A percentile compares a stretch with the other conserved stretches of the same genome.
Evolutionary conservation across 2,329 filamentous ascomycete species (phyloP).

Genomic region (Beauveria rudraprayagi): DNA sequence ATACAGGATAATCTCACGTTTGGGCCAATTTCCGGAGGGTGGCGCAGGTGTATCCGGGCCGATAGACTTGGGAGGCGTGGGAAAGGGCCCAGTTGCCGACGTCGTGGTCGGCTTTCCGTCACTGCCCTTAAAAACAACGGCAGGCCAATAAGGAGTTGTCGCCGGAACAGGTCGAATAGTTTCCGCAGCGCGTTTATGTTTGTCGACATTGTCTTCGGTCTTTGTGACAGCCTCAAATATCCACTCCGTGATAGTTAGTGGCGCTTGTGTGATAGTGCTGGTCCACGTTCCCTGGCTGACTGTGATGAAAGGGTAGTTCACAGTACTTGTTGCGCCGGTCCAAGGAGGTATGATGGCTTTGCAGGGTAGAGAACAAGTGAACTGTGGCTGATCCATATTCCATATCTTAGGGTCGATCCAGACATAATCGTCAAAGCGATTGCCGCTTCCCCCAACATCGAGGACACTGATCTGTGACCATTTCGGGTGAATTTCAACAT

Average conservation of each 20-base stretch:
- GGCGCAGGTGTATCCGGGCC: slow-evolving; percentile 13
- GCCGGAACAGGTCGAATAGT: slow-evolving; percentile 15
- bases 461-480: slow-evolving; percentile 22
- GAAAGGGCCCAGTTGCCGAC: slow-evolving; percentile 12
- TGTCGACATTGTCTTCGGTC: slow-evolving; percentile 5
- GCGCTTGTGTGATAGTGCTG: slow-evolving; percentile 21
- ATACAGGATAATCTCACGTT: background rate
- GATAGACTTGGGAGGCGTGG: slow-evolving; percentile 15
- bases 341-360: too few species aligned
- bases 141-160: slow-evolving; percentile 18
- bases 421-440: background rate
- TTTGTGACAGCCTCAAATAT: slow-evolving; percentile 19
- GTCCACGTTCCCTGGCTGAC: slow-evolving; percentile 23
- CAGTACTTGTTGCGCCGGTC: slow-evolving; percentile 7
- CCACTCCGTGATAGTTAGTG: slow-evolving; percentile 20
- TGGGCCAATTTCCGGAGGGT: slow-evolving; percentile 13
- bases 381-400: too few species aligned
- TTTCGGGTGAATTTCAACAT: slow-evolving; percentile 19
- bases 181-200: background rate
- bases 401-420: background rate
- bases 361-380: too few species aligned
- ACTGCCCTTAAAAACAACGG: slow-evolving; percentile 15
- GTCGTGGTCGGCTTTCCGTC: slow-evolving; percentile 14
- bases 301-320: slow-evolving; percentile 25
- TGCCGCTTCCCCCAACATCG: slow-evolving; percentile 11